Evolutionary conservation across 495 filamentous ascomycete species (phyloP).

Genomic region (Antarctomyces pellizariae): DNA sequence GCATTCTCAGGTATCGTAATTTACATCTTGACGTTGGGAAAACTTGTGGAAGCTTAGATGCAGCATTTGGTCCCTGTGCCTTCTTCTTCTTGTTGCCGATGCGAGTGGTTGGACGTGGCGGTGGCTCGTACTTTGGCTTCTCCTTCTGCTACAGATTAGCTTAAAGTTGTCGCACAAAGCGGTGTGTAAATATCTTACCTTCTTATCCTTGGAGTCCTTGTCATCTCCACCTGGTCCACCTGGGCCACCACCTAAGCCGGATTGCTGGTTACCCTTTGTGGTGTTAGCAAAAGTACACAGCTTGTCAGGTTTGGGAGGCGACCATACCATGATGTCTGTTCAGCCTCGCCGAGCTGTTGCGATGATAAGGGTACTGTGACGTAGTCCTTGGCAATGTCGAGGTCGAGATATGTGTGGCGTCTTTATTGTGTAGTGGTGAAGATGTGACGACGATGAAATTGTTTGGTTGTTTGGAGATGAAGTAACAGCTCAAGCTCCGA

Average conservation of each 20-base stretch:
- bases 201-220: constrained; percentile 80
- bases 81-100: constrained; percentile 97
- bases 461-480: too few relatives aligned
- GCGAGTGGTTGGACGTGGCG: constrained; percentile 86
- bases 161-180: too few relatives aligned
- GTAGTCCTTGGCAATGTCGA: too few relatives aligned
- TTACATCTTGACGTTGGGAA: constrained; percentile 94
- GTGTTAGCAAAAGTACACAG: constrained; percentile 5
- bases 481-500: too few relatives aligned
- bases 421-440: too few relatives aligned
- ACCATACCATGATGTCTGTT: constrained; percentile 10
- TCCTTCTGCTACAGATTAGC: constrained; percentile 46
- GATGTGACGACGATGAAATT: too few relatives aligned
- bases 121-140: constrained; percentile 98
- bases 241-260: constrained; percentile 49
- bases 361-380: too few relatives aligned
- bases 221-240: constrained; percentile 45
- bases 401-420: too few relatives aligned
- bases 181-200: constrained; percentile 41
- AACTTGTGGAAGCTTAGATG: constrained; percentile 81
- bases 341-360: too few relatives aligned
- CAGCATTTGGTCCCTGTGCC: constrained; percentile 72
- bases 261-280: constrained; percentile 61
- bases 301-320: background rate
- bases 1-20: constrained; percentile 89